phyloP scores from a whole-genome alignment of 257 asterid genomes.

The Hygrophila difformis region DNA sequence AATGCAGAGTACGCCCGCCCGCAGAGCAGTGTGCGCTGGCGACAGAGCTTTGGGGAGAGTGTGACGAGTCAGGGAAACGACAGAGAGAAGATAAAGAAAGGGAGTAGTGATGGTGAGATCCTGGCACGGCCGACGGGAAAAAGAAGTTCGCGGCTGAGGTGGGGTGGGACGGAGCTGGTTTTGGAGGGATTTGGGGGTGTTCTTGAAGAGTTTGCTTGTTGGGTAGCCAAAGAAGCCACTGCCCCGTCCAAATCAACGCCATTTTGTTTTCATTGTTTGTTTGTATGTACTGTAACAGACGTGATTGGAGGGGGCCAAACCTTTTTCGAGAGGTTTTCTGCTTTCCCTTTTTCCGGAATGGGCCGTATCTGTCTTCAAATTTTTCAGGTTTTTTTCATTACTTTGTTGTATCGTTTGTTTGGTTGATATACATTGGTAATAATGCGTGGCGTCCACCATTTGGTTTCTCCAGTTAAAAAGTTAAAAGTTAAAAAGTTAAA shows the following conservation, averaged over 20 bases:
- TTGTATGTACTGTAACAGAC: no score
- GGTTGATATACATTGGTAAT: no score
- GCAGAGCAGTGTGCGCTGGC: slow-evolving; percentile 9
- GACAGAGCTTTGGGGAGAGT: slow-evolving; percentile 18
- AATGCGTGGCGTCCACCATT: no score
- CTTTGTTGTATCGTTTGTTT: no score
- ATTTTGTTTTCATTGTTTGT: slow-evolving; percentile 1
- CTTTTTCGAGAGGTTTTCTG: no score
- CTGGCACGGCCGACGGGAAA: neutral
- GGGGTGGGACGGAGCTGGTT: slow-evolving; percentile 22
- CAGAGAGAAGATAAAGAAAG: slow-evolving; percentile 20
- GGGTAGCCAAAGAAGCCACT: neutral
- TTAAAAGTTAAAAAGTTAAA: no score
- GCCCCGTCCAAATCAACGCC: slow-evolving; percentile 17
- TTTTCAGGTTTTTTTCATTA: no score
- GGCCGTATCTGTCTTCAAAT: no score
- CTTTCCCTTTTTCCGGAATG: no score
- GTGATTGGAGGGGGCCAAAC: no score
- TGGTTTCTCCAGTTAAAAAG: no score
- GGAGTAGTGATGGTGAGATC: slow-evolving; percentile 5
- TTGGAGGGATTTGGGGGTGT: slow-evolving; percentile 6
- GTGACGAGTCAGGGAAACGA: slow-evolving; percentile 22
- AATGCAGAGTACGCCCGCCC: slow-evolving; percentile 20
- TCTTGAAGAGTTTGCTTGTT: slow-evolving; percentile 1
- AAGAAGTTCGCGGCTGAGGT: slow-evolving; percentile 12